Evolutionary conservation across 2,329 filamentous ascomycete species (phyloP).

Genomic region (Epichloe uncinata): DNA sequence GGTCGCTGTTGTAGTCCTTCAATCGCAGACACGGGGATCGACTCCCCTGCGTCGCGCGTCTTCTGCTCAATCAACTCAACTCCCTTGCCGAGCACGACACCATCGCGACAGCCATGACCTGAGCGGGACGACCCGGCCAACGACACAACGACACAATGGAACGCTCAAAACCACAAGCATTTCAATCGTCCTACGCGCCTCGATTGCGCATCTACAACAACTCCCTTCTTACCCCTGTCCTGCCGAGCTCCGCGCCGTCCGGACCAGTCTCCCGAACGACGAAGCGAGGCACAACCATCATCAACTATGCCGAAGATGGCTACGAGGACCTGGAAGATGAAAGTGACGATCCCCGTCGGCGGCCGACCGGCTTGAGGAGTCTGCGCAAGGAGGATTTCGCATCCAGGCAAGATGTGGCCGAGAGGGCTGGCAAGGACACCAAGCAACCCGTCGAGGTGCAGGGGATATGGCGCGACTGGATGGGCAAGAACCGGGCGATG

Average conservation of each 20-base stretch:
- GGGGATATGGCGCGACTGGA: slow-evolving; percentile 92
- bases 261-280: slow-evolving; percentile 70
- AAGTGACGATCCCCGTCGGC: slow-evolving; percentile 61
- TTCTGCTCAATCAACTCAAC: neutral
- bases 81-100: neutral
- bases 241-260: slow-evolving; percentile 49
- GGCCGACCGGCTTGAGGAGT: slow-evolving; percentile 73
- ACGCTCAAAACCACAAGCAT: slow-evolving; percentile 58
- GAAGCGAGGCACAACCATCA: slow-evolving; percentile 88
- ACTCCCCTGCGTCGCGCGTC: neutral
- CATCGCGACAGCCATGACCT: slow-evolving; percentile 18
- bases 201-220: slow-evolving; percentile 85
- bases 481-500: slow-evolving; percentile 54
- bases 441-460: slow-evolving; percentile 68
- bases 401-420: slow-evolving; percentile 48
- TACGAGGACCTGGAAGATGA: slow-evolving; percentile 69
- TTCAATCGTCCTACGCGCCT: slow-evolving; percentile 83
- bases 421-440: slow-evolving; percentile 76
- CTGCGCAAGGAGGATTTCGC: slow-evolving; percentile 61
- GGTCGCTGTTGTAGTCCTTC: neutral
- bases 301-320: slow-evolving; percentile 96
- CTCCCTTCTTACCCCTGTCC: slow-evolving; percentile 76
- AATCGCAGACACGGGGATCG: neutral
- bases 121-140: slow-evolving; percentile 11
- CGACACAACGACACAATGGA: slow-evolving; percentile 29